These are phyloP conservation scores for Ophiocordyceps camponoti-leonardi DNA, from an alignment of 2,329 filamentous ascomycete species.

Conservation along the genomic window DNA sequence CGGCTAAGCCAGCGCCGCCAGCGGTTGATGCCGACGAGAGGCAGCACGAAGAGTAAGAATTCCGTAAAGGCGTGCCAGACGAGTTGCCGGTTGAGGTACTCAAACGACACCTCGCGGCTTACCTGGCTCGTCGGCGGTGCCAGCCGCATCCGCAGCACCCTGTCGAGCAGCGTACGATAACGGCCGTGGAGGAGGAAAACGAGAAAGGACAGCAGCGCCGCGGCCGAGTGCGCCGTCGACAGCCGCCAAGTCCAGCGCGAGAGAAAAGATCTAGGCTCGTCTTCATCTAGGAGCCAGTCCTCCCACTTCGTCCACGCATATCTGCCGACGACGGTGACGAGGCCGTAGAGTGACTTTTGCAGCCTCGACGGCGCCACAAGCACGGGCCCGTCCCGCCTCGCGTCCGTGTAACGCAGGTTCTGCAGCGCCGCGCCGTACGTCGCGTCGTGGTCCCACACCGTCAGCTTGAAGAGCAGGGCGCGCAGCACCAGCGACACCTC, in stretches of 20 bases:
- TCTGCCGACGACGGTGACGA: constrained; percentile 70
- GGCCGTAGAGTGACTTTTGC: constrained; percentile 73
- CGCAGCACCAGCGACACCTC: constrained; percentile 70
- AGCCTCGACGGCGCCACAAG: constrained; percentile 54
- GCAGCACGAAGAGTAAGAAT: constrained; percentile 92
- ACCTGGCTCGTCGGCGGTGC: constrained; percentile 74
- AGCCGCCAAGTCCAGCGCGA: constrained; percentile 50
- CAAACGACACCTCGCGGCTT: constrained; percentile 83
- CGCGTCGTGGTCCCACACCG: constrained; percentile 90
- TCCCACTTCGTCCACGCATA: constrained; percentile 93
- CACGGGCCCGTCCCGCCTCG: constrained; percentile 44
- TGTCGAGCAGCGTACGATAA: constrained; percentile 81
- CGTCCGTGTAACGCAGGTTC: constrained; percentile 80
- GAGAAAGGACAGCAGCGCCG: constrained; percentile 71
- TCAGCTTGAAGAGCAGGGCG: constrained; percentile 77
- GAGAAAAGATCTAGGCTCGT: constrained; percentile 34
- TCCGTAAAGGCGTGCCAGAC: constrained; percentile 99
- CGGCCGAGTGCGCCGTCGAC: constrained; percentile 61
- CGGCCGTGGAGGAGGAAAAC: constrained; percentile 81
- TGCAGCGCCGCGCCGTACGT: constrained; percentile 89
- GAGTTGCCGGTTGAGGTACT: constrained; percentile 91
- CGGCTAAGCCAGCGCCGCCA: constrained; percentile 84
- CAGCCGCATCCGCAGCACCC: constrained; percentile 67
- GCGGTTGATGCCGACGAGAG: constrained; percentile 81
- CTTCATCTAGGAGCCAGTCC: constrained; percentile 60